phyloP scores from a whole-genome alignment of 176 grass and related monocot genomes.

The Aegilops speltoides region DNA sequence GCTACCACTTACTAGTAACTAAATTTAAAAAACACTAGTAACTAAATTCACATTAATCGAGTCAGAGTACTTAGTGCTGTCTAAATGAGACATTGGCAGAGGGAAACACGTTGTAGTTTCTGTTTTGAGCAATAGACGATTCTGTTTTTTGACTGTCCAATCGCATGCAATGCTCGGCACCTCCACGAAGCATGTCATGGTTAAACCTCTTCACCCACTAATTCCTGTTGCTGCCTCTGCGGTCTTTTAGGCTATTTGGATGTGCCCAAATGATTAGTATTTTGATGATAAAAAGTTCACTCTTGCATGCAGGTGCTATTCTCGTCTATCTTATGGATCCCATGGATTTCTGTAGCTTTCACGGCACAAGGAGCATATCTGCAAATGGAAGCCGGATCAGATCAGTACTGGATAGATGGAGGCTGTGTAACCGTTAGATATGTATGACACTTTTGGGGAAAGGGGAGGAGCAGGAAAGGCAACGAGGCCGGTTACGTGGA shows the following conservation, averaged over 20 bases:
- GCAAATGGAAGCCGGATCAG: no score
- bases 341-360: background rate
- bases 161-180: background rate
- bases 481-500: conserved; percentile 35
- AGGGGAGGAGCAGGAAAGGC: conserved; percentile 24
- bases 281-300: background rate
- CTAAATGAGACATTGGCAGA: background rate
- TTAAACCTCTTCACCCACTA: background rate
- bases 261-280: no score
- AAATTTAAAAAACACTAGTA: no score
- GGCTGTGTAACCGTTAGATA: background rate
- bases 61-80: no score
- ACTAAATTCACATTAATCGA: background rate
- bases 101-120: background rate
- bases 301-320: background rate
- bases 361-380: background rate
- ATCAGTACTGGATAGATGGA: no score
- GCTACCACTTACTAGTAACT: background rate
- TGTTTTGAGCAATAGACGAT: background rate
- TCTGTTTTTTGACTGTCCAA: background rate
- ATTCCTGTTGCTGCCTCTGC: background rate
- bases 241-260: background rate
- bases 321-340: background rate
- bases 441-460: background rate
- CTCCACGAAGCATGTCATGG: background rate